Conservation (phyloP, 2,329 filamentous ascomycete species). For the Aaosphaeria arxii region DNA sequence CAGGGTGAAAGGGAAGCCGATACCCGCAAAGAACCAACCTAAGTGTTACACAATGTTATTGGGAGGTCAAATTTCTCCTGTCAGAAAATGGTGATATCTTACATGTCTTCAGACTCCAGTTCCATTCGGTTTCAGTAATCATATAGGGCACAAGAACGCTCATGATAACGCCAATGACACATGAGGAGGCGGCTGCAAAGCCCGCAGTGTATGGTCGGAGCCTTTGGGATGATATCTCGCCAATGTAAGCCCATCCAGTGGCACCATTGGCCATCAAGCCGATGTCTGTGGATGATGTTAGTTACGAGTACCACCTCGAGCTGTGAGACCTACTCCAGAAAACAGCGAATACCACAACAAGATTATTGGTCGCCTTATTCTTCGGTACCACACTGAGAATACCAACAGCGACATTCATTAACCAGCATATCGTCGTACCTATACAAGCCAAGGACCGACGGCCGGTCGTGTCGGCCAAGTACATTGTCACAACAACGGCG, state of each 20-base stretch:
- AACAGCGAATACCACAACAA: slow-evolving; percentile 3
- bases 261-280: slow-evolving; percentile 7
- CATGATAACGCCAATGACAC: slow-evolving; percentile 6
- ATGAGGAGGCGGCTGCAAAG: slow-evolving; percentile 6
- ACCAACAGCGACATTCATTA: neutral
- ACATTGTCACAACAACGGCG: neutral
- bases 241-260: slow-evolving; percentile 7
- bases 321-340: slow-evolving; percentile 3
- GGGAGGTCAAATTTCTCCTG: no score
- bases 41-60: no score
- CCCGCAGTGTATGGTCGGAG: slow-evolving; percentile 7
- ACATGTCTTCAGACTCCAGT: slow-evolving; percentile 8
- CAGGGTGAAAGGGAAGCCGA: slow-evolving; percentile 4
- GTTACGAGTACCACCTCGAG: neutral
- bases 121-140: slow-evolving; percentile 5
- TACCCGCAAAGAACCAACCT: slow-evolving; percentile 7
- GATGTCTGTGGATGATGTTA: slow-evolving; percentile 3
- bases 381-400: slow-evolving; percentile 1
- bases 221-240: slow-evolving; percentile 7
- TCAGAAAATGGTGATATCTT: neutral
- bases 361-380: slow-evolving; percentile 1
- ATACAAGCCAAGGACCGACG: neutral
- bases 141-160: slow-evolving; percentile 8
- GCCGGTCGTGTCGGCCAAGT: neutral
- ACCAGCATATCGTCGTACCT: neutral